Conservation (phyloP, 495 filamentous ascomycete species). For the Penicillium chermesinum region DNA sequence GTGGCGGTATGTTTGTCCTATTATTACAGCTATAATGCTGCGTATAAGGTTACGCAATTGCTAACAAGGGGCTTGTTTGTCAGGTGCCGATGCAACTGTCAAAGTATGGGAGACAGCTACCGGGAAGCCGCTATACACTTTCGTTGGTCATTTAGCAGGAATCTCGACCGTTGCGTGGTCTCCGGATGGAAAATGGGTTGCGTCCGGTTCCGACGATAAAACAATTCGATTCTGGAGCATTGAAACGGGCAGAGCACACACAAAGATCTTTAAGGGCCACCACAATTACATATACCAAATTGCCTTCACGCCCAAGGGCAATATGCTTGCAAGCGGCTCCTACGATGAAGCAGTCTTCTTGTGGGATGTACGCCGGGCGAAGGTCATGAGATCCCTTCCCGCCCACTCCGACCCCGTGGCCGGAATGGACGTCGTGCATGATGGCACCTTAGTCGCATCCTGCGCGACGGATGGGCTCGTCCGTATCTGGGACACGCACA, state of each 20-base stretch:
- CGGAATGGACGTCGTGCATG: slow-evolving; percentile 86
- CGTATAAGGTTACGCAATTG: not conserved
- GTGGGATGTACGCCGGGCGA: slow-evolving; percentile 86
- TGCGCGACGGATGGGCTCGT: slow-evolving; percentile 90
- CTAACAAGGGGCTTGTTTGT: not conserved
- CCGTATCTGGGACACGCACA: slow-evolving; percentile 90
- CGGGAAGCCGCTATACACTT: slow-evolving; percentile 72
- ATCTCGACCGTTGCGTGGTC: slow-evolving; percentile 87
- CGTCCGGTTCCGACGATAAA: slow-evolving; percentile 93
- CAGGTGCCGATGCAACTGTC: slow-evolving; percentile 78
- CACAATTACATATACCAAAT: slow-evolving; percentile 94
- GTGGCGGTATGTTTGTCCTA: slow-evolving; percentile 54
- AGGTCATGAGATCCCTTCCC: slow-evolving; percentile 81
- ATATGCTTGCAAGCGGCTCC: slow-evolving; percentile 88
- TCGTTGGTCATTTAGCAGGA: slow-evolving; percentile 92
- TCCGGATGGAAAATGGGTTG: slow-evolving; percentile 78
- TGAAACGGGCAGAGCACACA: slow-evolving; percentile 62
- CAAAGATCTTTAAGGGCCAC: slow-evolving; percentile 69
- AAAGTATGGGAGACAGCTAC: slow-evolving; percentile 85
- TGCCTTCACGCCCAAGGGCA: slow-evolving; percentile 92
- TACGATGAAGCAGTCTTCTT: slow-evolving; percentile 97
- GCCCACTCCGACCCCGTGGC: slow-evolving; percentile 93
- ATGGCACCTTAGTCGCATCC: slow-evolving; percentile 85
- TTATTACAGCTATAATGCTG: not conserved
- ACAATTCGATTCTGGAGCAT: slow-evolving; percentile 90